phyloP scores from a whole-genome alignment of 2,329 filamentous ascomycete genomes.

The Cryoendolithus antarcticus region DNA sequence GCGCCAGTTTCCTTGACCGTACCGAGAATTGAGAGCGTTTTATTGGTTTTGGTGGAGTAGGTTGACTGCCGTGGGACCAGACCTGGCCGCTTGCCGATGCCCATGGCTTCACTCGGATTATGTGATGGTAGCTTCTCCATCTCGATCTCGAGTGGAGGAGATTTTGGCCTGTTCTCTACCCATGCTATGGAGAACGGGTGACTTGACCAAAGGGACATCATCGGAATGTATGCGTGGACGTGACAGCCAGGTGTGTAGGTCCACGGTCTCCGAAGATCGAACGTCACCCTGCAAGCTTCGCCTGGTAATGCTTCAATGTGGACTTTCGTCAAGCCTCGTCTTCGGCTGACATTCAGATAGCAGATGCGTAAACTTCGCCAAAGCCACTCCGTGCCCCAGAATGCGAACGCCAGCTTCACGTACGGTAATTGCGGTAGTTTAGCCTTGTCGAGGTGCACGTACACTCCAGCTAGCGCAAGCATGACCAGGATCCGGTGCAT shows the following conservation, averaged over 20 bases:
- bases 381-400: conserved; percentile 61
- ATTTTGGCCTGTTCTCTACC: conserved; percentile 23
- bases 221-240: conserved; percentile 48
- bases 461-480: conserved; percentile 57
- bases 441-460: conserved; percentile 63
- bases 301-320: conserved; percentile 47
- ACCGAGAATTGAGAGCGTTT: conserved; percentile 4
- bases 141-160: conserved; percentile 19
- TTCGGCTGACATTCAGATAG: conserved; percentile 42
- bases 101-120: conserved; percentile 1
- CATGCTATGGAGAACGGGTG: conserved; percentile 41
- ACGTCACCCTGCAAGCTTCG: conserved; percentile 49
- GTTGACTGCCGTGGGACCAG: conserved; percentile 4
- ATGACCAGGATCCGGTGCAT: conserved; percentile 67
- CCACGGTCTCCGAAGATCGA: conserved; percentile 44
- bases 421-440: conserved; percentile 58
- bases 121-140: conserved; percentile 21
- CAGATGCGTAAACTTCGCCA: conserved; percentile 37
- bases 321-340: conserved; percentile 37
- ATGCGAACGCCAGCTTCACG: conserved; percentile 58
- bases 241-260: conserved; percentile 44
- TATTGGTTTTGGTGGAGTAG: conserved; percentile 5
- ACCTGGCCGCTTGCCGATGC: conserved; percentile 5
- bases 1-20: not conserved
- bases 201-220: conserved; percentile 28